Evolutionary conservation across 768 basidiomycete species (phyloP), one percentile per base, ranked within the genome.

Genomic region (Cystofilobasidium capitatum): DNA sequence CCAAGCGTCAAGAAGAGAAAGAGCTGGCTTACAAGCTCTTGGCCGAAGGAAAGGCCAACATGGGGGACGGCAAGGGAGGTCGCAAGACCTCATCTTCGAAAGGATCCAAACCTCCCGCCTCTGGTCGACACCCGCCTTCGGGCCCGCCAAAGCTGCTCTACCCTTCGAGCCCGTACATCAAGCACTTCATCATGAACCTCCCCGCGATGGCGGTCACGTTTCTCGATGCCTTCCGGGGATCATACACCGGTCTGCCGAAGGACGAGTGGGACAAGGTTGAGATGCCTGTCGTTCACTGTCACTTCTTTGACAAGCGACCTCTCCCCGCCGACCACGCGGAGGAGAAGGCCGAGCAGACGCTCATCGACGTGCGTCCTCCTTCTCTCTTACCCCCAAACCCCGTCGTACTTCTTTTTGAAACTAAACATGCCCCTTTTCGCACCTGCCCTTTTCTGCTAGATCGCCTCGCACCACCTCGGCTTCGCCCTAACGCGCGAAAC

Each of bases 101-200:
- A n/a, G n/a, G n/a, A n/a, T n/a, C n/a, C n/a, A n/a, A n/a, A n/a
- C n/a, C n/a, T n/a, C n/a, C n/a, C n/a, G n/a, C n/a, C n/a, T n/a
- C 44, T 8, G 3, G 44, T 8, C 44, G 44, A 5, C 44, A 4
- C 8, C 44, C 17, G 17, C 44, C 17, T n/a, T n/a, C n/a, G n/a
- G 44, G 17, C 8, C 6, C 22, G 16, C 24, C 24, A 4, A 9
- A 5, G 29, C 51, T 55, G 3, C 51, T 55, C 6, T 31, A 17
- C n/a, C 58, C 64, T 10, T 58, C 64, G 1, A 45, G 62, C 0
- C 33, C 24, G 7, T 78, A 82, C 51, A 84, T 96, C 71, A 79
- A 84, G 16, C 94, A 96, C 75, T 92, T 90, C 74, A 87, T 96
- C n/a, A 94, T 99, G 92, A 99, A 99, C 77, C 81, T 99, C 24